Base-by-base conservation (phyloP, 352 stramenopile genomes). In the Phytopythium helicoides region DNA sequence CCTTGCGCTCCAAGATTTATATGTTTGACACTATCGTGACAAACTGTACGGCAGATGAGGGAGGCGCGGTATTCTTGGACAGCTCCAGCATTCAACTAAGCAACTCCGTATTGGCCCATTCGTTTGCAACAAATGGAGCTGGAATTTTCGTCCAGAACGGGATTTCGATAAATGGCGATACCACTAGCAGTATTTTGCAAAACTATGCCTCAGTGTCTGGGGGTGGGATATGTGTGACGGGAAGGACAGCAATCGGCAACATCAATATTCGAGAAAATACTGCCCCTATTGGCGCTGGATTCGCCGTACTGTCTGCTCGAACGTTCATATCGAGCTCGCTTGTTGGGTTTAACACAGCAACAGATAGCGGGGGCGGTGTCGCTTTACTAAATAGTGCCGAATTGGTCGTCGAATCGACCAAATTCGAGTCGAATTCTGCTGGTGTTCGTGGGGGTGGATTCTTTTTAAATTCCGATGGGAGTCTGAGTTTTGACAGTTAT, bases 331-430 rank as follows among this genome's bases (percentile, higher is more conserved):
- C 25, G 2, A 31, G 47, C 1, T 36, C 68, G 0, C 49, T 46
- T 0, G 52, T 83, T n/a, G 25, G n/a, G 5, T 42, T 31, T 1
- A 87, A 86, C 52, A 48, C 3, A 2, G 77, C 75, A 6, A 22
- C n/a, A 1, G 35, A 35, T 0, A 54, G 75, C 25, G 78, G 78
- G 14, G 78, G 78, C n/a, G 78, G 78, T 1, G 51, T 87, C 6
- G 75, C 75, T 6, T n/a, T 84, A 8, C 46, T 81, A 8, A 45
- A 49, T 4, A 26, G 47, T 0, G 64, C 64, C 18, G 57, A 45
- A 11, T 15, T 87, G 2, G 33, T 40, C 0, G 46, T 67, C 0
- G 33, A 41, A 1, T 28, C 37, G 3, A 57, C 76, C 9, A 42
- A 5, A 0, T 47, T 84, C 16, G 33, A 6, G 0, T 44, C 14